phyloP scores from a whole-genome alignment of 2,329 filamentous ascomycete species.

The Nemania abortiva region DNA sequence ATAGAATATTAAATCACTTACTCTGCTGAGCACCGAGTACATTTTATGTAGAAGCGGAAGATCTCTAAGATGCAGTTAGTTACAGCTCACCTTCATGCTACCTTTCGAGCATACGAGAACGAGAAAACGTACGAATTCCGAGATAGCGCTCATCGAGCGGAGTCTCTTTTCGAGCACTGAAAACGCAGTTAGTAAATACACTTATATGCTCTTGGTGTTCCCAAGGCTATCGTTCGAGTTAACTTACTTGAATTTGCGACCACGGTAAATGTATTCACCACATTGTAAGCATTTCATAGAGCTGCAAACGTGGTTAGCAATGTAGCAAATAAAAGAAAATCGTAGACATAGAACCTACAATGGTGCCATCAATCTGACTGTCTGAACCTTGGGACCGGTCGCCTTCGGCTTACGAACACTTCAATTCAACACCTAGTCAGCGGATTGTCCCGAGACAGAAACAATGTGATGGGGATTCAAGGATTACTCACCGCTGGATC shows the following conservation, averaged over 20 bases:
- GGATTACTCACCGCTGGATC: slow-evolving; percentile 66
- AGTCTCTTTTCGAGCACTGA: slow-evolving; percentile 83
- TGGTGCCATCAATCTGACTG: slow-evolving; percentile 90
- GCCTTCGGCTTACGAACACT: slow-evolving; percentile 74
- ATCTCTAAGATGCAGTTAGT: slow-evolving; percentile 73
- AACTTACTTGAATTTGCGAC: slow-evolving; percentile 84
- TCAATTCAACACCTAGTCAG: slow-evolving; percentile 20
- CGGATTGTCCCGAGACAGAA: not conserved
- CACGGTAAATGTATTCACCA: slow-evolving; percentile 86
- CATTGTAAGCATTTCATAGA: slow-evolving; percentile 60
- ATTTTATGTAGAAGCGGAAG: slow-evolving; percentile 83
- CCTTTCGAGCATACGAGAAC: too few species aligned
- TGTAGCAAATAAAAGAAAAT: not conserved
- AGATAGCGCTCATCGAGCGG: slow-evolving; percentile 90
- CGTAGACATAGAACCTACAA: slow-evolving; percentile 58
- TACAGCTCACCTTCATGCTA: too few species aligned
- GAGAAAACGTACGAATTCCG: slow-evolving; percentile 42
- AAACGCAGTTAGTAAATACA: slow-evolving; percentile 10
- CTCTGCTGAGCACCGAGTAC: slow-evolving; percentile 43
- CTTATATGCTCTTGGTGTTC: not conserved
- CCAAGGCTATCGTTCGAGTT: not conserved
- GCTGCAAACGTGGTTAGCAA: slow-evolving; percentile 21
- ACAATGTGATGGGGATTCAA: not conserved
- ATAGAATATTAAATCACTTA: slow-evolving; percentile 3
- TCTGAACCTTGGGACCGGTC: slow-evolving; percentile 83